These are phyloP conservation scores for Coccomyxa sp. DNA, from an alignment of 139 green algal species.

Conservation along the genomic window DNA sequence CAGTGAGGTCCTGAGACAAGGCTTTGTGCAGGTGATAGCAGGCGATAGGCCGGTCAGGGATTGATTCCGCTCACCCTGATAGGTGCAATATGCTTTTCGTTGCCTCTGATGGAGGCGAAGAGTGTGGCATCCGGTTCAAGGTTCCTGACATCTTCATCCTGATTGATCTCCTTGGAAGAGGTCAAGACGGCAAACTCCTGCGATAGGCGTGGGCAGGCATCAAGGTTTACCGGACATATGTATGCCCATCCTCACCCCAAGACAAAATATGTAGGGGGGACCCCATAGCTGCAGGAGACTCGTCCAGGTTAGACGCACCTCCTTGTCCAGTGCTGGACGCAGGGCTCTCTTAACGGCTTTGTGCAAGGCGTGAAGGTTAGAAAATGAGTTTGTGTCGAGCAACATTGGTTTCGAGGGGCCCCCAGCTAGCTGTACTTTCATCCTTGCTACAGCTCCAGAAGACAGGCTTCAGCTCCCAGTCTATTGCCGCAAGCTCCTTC, in stretches of 20 bases:
- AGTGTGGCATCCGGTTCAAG: neutral
- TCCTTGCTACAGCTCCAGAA: neutral
- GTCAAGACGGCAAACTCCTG: conserved; percentile 16
- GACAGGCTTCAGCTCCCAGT: too few species aligned
- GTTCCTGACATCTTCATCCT: conserved; percentile 1
- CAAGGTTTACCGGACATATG: neutral
- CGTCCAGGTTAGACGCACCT: neutral
- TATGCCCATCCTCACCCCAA: neutral
- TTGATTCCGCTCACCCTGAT: neutral
- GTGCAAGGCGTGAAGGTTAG: too few species aligned
- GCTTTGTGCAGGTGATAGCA: neutral
- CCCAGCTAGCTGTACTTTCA: neutral
- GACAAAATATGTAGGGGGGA: neutral
- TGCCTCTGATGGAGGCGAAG: neutral
- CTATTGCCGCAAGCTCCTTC: neutral
- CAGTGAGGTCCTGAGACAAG: neutral
- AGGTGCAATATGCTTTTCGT: neutral
- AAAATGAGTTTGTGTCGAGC: too few species aligned
- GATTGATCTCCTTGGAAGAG: conserved; percentile 2
- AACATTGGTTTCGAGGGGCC: too few species aligned
- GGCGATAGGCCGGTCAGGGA: neutral
- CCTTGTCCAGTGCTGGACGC: too few species aligned
- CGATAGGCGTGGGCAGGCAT: neutral
- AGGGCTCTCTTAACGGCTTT: too few species aligned
- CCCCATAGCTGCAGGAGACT: neutral